Percentiles rank a stretch among this genome's conserved stretches.
Evolutionary conservation across 2,329 filamentous ascomycete genomes (phyloP).

Genomic region (Davidsoniella australis): DNA sequence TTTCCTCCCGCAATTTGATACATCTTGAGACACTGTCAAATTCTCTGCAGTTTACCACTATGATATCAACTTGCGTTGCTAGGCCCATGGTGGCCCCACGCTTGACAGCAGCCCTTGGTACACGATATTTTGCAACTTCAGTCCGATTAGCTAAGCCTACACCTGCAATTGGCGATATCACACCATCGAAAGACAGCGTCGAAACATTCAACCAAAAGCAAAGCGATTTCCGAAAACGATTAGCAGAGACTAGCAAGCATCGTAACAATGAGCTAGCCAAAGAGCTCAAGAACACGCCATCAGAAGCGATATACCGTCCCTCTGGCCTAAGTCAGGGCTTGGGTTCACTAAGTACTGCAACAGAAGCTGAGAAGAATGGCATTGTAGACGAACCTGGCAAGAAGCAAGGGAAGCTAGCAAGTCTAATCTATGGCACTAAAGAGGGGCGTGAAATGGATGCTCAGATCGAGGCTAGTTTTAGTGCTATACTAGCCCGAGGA

Average conservation of each 20-base stretch:
- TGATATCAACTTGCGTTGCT: neutral
- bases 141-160: constrained; percentile 24
- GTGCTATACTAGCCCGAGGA: constrained; percentile 80
- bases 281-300: constrained; percentile 5
- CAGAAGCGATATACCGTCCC: constrained; percentile 3
- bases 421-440: constrained; percentile 90
- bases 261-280: constrained; percentile 16
- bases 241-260: constrained; percentile 62
- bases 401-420: constrained; percentile 59
- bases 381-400: constrained; percentile 36
- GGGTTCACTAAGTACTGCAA: constrained; percentile 43
- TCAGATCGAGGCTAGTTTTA: constrained; percentile 92
- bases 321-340: constrained; percentile 25
- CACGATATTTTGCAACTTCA: constrained; percentile 15
- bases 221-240: constrained; percentile 68
- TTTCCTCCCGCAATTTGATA: neutral
- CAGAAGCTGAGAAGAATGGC: constrained; percentile 20
- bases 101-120: constrained; percentile 23
- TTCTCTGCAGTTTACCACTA: neutral
- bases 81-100: constrained; percentile 10
- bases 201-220: constrained; percentile 68
- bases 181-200: constrained; percentile 45
- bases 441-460: constrained; percentile 87
- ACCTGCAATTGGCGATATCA: constrained; percentile 75
- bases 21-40: neutral